phyloP scores from a whole-genome alignment of 73 alveolate species.

The Blepharisma japonicum region DNA sequence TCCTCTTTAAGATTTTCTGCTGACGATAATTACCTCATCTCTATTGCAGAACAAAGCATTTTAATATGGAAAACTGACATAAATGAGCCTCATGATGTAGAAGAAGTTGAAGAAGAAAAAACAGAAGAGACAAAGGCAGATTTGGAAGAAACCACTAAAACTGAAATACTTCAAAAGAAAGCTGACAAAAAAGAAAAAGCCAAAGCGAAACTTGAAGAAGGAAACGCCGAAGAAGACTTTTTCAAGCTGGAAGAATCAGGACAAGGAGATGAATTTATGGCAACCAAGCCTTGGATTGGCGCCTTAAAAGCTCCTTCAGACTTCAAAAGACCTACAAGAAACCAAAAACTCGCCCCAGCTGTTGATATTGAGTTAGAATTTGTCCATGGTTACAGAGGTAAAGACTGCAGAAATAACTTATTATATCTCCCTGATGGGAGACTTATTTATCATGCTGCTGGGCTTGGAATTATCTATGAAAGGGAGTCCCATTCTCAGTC shows the following conservation, averaged over 20 bases:
- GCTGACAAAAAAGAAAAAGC: slow-evolving; percentile 45
- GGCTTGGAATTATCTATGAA: slow-evolving; percentile 82
- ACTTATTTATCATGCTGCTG: slow-evolving; percentile 92
- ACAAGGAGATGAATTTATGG: slow-evolving; percentile 77
- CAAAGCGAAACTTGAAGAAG: slow-evolving; percentile 47
- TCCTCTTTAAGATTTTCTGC: slow-evolving; percentile 91
- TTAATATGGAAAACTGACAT: slow-evolving; percentile 93
- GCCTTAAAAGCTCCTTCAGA: slow-evolving; percentile 83
- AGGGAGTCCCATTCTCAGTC: slow-evolving; percentile 61
- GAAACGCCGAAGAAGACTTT: slow-evolving; percentile 48
- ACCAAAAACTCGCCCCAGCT: slow-evolving; percentile 77
- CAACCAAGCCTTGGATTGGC: slow-evolving; percentile 79
- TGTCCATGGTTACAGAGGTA: slow-evolving; percentile 96
- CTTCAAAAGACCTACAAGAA: slow-evolving; percentile 70
- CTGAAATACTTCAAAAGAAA: neutral
- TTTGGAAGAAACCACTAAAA: neutral
- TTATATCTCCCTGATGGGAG: slow-evolving; percentile 63
- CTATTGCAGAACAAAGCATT: slow-evolving; percentile 92
- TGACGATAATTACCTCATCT: slow-evolving; percentile 78
- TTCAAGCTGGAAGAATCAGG: slow-evolving; percentile 76
- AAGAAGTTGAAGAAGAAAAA: slow-evolving; percentile 42
- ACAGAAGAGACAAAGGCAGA: slow-evolving; percentile 28
- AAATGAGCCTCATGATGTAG: slow-evolving; percentile 27
- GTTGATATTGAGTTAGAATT: slow-evolving; percentile 71
- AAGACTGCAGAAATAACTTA: slow-evolving; percentile 90